Evolutionary conservation across 148 eudicot species (phyloP).

Genomic region (Camellia granthamiana): DNA sequence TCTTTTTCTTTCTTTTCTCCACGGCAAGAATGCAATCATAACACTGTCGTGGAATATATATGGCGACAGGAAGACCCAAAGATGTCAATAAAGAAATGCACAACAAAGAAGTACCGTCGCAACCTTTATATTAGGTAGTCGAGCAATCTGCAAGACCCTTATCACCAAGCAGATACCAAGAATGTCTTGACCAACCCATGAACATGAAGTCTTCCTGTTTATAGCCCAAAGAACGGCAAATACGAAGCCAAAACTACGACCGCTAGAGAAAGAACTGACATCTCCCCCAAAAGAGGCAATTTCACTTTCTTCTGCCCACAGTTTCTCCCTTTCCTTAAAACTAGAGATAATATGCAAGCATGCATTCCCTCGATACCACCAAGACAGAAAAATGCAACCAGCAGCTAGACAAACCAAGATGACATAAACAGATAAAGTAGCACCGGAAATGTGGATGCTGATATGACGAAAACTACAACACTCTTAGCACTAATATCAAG

Average conservation of each 20-base stretch:
- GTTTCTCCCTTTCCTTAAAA: slow-evolving; percentile 45
- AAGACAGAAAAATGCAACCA: too few species aligned
- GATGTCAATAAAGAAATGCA: slow-evolving; percentile 86
- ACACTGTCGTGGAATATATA: slow-evolving; percentile 71
- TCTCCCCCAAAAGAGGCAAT: slow-evolving; percentile 60
- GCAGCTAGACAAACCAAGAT: too few species aligned
- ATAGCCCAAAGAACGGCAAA: slow-evolving; percentile 70
- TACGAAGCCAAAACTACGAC: slow-evolving; percentile 42
- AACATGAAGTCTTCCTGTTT: slow-evolving; percentile 53
- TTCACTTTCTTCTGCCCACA: slow-evolving; percentile 41
- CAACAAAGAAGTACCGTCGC: slow-evolving; percentile 76
- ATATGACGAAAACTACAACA: too few species aligned
- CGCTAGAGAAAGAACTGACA: slow-evolving; percentile 48
- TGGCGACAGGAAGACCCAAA: slow-evolving; percentile 85
- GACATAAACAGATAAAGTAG: too few species aligned
- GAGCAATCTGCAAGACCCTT: slow-evolving; percentile 70
- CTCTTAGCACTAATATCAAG: too few species aligned
- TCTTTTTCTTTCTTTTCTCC: too few species aligned
- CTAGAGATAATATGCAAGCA: too few species aligned
- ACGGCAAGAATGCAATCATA: too few species aligned
- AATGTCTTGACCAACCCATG: slow-evolving; percentile 90
- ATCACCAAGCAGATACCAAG: slow-evolving; percentile 90
- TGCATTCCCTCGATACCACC: too few species aligned
- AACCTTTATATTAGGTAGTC: slow-evolving; percentile 78
- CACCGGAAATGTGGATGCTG: too few species aligned